These are phyloP conservation scores for Penicillium simplicissimum DNA, from an alignment of 495 filamentous ascomycete genomes.

Conservation along the genomic window DNA sequence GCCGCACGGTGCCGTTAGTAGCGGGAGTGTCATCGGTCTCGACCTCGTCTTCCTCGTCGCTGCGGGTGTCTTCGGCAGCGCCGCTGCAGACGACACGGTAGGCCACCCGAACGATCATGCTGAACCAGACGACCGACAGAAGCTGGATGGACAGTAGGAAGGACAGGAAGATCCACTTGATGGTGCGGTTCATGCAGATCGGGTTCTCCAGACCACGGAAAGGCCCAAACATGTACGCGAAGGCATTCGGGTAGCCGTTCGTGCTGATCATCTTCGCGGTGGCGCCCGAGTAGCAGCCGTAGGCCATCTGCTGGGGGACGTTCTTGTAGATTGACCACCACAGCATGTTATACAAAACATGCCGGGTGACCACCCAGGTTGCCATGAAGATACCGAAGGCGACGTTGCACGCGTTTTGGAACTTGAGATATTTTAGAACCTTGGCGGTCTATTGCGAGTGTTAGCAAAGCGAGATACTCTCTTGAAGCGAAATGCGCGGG, in stretches of 20 bases:
- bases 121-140: constrained; percentile 85
- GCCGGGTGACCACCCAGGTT: constrained; percentile 80
- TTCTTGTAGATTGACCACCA: constrained; percentile 82
- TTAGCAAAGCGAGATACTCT: neutral
- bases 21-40: constrained; percentile 45
- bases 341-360: constrained; percentile 74
- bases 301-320: constrained; percentile 58
- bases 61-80: constrained; percentile 82
- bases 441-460: constrained; percentile 70
- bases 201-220: constrained; percentile 66
- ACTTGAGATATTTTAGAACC: constrained; percentile 86
- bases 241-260: constrained; percentile 56
- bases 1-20: constrained; percentile 43
- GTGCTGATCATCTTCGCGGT: constrained; percentile 56
- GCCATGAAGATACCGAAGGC: constrained; percentile 86
- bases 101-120: constrained; percentile 81
- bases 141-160: constrained; percentile 76
- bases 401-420: constrained; percentile 72
- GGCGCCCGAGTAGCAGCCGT: constrained; percentile 68
- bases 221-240: constrained; percentile 65
- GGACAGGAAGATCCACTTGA: constrained; percentile 74
- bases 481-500: neutral
- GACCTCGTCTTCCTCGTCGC: constrained; percentile 79
- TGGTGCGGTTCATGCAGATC: constrained; percentile 71
- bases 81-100: constrained; percentile 70